Conservation (phyloP, 2,329 filamentous ascomycete genomes). For the Exophiala alcalophila region DNA sequence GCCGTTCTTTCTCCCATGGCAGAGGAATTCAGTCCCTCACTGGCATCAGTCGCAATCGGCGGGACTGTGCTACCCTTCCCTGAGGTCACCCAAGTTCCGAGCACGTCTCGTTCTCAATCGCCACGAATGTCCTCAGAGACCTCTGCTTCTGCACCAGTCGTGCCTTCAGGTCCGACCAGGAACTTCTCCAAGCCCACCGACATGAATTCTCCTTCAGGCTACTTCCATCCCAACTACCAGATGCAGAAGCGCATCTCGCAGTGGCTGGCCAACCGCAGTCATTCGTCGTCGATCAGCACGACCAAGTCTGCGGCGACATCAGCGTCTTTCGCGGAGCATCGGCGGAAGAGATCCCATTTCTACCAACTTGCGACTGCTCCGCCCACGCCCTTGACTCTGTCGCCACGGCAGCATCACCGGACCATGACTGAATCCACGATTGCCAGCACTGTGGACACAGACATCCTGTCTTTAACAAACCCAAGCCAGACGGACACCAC, state of each 20-base stretch:
- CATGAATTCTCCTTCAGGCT: slow-evolving; percentile 7
- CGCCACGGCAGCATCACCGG: slow-evolving; percentile 21
- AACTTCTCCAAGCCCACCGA: slow-evolving; percentile 24
- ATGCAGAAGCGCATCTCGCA: slow-evolving; percentile 28
- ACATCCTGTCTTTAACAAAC: slow-evolving; percentile 23
- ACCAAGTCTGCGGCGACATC: slow-evolving; percentile 24
- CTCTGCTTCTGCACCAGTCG: slow-evolving; percentile 9
- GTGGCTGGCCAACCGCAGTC: slow-evolving; percentile 25
- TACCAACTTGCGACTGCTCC: slow-evolving; percentile 26
- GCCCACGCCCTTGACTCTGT: slow-evolving; percentile 19
- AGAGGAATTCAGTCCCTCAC: slow-evolving; percentile 29
- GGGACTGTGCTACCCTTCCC: slow-evolving; percentile 24
- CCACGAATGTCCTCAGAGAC: not conserved
- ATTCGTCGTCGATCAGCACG: slow-evolving; percentile 27
- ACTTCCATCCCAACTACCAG: slow-evolving; percentile 25
- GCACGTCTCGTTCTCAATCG: not conserved
- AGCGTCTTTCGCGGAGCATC: slow-evolving; percentile 29
- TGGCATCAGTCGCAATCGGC: slow-evolving; percentile 25
- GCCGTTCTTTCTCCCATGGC: slow-evolving; percentile 29
- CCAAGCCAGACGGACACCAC: slow-evolving; percentile 25
- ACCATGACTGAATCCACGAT: slow-evolving; percentile 30
- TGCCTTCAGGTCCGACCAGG: slow-evolving; percentile 8
- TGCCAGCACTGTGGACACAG: slow-evolving; percentile 26
- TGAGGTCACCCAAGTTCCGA: slow-evolving; percentile 5
- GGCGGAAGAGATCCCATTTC: slow-evolving; percentile 28